A percentile compares a stretch with the other conserved stretches of the same genome.
phyloP scores from a whole-genome alignment of 441 rosid species.

The Cnidoscolus chayamansa region DNA sequence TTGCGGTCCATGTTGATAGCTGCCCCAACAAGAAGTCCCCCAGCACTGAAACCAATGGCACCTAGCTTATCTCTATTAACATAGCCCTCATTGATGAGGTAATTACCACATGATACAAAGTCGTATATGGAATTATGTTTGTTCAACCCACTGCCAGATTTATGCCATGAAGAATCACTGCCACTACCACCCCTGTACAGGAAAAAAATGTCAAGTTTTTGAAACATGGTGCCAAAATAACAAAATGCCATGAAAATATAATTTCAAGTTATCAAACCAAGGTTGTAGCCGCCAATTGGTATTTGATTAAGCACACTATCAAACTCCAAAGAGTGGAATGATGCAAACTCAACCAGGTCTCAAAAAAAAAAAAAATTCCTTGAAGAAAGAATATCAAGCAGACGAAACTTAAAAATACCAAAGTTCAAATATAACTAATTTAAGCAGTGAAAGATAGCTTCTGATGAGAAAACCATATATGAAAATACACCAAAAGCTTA shows the following conservation, averaged over 20 bases:
- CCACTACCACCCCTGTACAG: conserved; percentile 67
- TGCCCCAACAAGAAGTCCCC: conserved; percentile 75
- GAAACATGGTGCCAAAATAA: background rate
- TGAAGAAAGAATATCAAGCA: background rate
- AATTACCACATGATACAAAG: conserved; percentile 55
- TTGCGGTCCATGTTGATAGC: conserved; percentile 59
- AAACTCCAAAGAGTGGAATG: background rate
- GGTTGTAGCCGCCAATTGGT: background rate
- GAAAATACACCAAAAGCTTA: background rate
- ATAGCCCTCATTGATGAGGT: conserved; percentile 63
- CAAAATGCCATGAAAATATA: background rate
- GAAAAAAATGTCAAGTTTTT: background rate
- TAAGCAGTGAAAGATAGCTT: background rate
- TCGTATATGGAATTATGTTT: conserved; percentile 73
- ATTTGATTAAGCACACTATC: background rate
- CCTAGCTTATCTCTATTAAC: conserved; percentile 56
- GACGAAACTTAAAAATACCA: background rate
- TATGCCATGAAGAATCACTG: conserved; percentile 73
- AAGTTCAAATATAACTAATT: background rate
- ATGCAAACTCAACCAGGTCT: background rate
- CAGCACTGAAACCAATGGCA: conserved; percentile 79
- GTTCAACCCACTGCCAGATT: conserved; percentile 56
- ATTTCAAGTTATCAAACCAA: background rate
- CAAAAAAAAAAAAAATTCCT: background rate
- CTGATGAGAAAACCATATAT: background rate